Conservation (phyloP, 257 asterid species). For the Primulina huaijiensis region DNA sequence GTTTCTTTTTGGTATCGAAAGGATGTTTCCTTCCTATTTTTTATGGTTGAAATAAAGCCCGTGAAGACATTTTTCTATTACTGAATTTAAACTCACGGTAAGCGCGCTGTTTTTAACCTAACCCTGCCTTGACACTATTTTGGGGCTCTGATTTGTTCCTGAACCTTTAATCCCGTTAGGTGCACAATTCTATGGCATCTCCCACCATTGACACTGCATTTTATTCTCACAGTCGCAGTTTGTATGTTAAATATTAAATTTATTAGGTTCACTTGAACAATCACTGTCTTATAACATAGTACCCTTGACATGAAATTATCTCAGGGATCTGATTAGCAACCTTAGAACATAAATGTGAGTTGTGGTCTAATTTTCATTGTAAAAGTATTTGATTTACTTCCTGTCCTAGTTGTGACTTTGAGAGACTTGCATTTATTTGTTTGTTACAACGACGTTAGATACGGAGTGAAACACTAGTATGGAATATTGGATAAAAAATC, state of each 20-base stretch:
- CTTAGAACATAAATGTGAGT: background rate
- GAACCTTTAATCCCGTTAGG: background rate
- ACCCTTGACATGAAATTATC: background rate
- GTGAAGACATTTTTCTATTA: background rate
- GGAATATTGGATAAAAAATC: background rate
- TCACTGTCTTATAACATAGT: background rate
- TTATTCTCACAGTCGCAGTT: background rate
- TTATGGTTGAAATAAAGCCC: background rate
- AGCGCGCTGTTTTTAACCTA: background rate
- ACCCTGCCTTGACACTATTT: background rate
- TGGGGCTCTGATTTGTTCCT: background rate
- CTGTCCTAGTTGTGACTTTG: background rate
- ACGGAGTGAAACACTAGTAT: background rate
- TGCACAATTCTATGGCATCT: background rate
- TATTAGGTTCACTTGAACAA: background rate
- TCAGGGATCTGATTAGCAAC: constrained; percentile 2
- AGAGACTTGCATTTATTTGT: background rate
- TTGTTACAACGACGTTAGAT: background rate
- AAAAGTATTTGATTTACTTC: background rate
- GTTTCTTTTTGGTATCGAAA: too few relatives aligned
- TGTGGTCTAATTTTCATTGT: background rate
- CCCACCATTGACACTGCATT: background rate
- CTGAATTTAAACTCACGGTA: background rate
- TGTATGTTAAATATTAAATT: background rate
- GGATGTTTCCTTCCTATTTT: background rate